Percentiles rank a stretch among this genome's conserved stretches.
phyloP scores from a whole-genome alignment of 306 rosid genomes.

The Medicago ruthenica region DNA sequence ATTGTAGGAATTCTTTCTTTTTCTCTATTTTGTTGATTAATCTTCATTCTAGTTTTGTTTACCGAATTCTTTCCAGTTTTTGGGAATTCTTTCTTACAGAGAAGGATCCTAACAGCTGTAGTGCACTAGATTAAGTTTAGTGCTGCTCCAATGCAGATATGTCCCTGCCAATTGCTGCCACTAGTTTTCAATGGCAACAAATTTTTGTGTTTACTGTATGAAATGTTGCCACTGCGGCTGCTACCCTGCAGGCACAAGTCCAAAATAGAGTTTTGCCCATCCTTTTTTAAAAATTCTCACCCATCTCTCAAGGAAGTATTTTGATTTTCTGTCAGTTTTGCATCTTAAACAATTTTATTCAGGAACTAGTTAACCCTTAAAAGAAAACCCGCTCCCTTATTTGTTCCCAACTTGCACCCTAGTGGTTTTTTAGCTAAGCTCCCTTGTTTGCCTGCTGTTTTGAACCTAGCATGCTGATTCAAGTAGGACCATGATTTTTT shows the following conservation, averaged over 20 bases:
- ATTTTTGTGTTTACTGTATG: constrained; percentile 5
- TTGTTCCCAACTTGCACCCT: not conserved
- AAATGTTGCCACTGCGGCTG: not conserved
- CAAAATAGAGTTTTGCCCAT: not conserved
- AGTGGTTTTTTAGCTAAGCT: not conserved
- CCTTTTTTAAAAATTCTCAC: not conserved
- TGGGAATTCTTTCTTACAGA: too few species aligned
- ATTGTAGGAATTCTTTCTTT: too few species aligned
- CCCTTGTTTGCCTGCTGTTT: not conserved
- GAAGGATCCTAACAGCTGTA: not conserved
- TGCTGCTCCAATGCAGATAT: not conserved
- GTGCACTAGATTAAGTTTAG: constrained; percentile 1
- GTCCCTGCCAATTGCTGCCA: not conserved
- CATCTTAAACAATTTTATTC: not conserved
- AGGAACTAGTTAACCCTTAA: not conserved
- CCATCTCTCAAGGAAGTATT: constrained; percentile 9
- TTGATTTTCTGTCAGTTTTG: not conserved
- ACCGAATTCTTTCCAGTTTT: too few species aligned
- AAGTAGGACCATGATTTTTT: not conserved
- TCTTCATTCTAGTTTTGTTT: too few species aligned
- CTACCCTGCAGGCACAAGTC: constrained; percentile 17
- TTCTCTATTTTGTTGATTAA: too few species aligned
- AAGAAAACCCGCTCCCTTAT: not conserved
- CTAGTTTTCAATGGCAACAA: constrained; percentile 8
- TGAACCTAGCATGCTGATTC: not conserved